phyloP scores from a whole-genome alignment of 73 alveolate genomes.

The Tetrahymena malaccensis region DNA sequence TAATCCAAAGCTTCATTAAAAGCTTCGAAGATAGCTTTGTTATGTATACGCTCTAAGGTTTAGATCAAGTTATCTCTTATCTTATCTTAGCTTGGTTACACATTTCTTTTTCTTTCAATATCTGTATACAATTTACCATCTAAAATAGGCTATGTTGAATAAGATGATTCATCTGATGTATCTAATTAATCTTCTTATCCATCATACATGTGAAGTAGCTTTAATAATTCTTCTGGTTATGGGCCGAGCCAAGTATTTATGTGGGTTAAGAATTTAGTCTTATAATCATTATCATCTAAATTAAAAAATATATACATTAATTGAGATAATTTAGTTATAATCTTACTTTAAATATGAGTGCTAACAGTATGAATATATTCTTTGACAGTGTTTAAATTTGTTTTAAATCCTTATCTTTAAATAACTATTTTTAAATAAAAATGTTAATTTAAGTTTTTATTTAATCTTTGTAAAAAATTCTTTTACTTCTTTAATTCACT shows the following conservation, averaged over 20 bases:
- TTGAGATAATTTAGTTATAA: too few species aligned
- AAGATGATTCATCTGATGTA: background rate
- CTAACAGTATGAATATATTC: background rate
- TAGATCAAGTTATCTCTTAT: constrained; percentile 19
- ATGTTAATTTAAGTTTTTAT: too few species aligned
- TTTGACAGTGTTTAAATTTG: background rate
- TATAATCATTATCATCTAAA: background rate
- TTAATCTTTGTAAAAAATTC: background rate
- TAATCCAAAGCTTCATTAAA: constrained; percentile 78
- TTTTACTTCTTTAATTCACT: background rate
- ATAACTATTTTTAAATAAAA: background rate
- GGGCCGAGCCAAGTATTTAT: background rate
- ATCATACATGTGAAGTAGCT: background rate
- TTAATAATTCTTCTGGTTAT: background rate
- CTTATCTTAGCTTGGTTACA: background rate
- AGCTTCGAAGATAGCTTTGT: constrained; percentile 75
- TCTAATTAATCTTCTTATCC: background rate
- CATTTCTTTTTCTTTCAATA: constrained; percentile 11
- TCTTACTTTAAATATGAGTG: background rate
- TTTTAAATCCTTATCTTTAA: background rate
- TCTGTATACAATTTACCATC: constrained; percentile 1
- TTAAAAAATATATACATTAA: background rate
- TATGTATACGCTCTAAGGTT: constrained; percentile 81
- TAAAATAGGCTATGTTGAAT: constrained; percentile 26
- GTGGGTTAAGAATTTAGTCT: background rate